Conservation (phyloP, 768 basidiomycete genomes). For the Boletellus emodensis region DNA sequence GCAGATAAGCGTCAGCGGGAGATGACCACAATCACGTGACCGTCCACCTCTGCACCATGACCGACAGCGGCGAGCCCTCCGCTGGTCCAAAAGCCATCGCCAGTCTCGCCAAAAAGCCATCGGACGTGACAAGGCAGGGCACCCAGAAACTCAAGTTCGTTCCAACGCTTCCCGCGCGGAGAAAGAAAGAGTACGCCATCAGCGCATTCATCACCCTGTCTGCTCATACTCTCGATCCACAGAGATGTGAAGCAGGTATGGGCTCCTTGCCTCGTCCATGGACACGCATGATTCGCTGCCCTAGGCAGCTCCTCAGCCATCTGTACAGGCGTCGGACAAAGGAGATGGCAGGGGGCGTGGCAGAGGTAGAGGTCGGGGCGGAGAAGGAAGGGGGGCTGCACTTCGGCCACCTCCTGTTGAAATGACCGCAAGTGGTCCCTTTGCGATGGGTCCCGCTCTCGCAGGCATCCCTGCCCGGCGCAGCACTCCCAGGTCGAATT, state of each 20-base stretch:
- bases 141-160: conserved; percentile 78
- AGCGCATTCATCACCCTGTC: background rate
- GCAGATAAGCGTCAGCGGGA: background rate
- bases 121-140: conserved; percentile 70
- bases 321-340: conserved; percentile 31
- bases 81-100: conserved; percentile 60
- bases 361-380: conserved; percentile 49
- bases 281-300: conserved; percentile 5
- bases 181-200: conserved; percentile 73
- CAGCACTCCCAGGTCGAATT: conserved; percentile 51
- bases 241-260: conserved; percentile 67
- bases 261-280: conserved; percentile 1
- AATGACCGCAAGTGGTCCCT: conserved; percentile 85
- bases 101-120: conserved; percentile 67
- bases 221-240: conserved; percentile 15
- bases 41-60: conserved; percentile 10
- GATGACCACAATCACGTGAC: conserved; percentile 17
- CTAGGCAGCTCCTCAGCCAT: conserved; percentile 46
- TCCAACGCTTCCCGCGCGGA: conserved; percentile 68
- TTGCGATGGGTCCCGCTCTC: conserved; percentile 80
- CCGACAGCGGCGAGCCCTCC: conserved; percentile 17
- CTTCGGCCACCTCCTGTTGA: conserved; percentile 50
- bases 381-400: conserved; percentile 45
- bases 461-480: conserved; percentile 52
- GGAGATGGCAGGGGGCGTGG: conserved; percentile 48